Percentiles rank a stretch among this genome's conserved stretches.
These are phyloP conservation scores for Fusarium albosuccineum DNA, from an alignment of 2,329 filamentous ascomycete genomes.

Conservation along the genomic window DNA sequence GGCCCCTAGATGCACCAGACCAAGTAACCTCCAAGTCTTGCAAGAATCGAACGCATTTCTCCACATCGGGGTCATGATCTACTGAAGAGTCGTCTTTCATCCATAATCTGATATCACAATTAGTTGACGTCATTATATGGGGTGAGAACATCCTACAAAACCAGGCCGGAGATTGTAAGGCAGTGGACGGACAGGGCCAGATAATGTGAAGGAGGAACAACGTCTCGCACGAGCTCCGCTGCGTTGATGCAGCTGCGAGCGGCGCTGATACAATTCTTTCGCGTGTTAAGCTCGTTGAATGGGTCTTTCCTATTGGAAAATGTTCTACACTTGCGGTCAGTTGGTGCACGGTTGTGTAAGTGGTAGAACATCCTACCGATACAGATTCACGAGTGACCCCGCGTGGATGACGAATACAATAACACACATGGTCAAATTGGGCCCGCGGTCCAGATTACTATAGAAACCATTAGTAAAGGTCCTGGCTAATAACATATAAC, in stretches of 20 bases:
- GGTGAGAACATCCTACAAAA: background rate
- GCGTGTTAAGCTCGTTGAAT: background rate
- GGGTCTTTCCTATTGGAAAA: background rate
- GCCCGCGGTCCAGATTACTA: background rate
- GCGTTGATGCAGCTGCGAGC: constrained; percentile 1
- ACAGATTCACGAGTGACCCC: background rate
- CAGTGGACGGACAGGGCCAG: constrained; percentile 1
- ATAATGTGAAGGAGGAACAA: background rate
- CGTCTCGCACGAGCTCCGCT: background rate
- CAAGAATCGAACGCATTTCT: constrained; percentile 1
- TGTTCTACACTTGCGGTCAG: background rate
- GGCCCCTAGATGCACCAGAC: background rate
- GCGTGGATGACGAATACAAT: background rate
- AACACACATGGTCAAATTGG: background rate
- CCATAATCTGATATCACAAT: background rate
- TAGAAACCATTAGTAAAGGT: background rate
- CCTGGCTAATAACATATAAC: no score
- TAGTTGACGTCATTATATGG: background rate
- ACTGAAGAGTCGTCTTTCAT: background rate
- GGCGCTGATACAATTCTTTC: background rate
- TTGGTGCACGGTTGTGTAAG: background rate
- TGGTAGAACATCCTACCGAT: background rate
- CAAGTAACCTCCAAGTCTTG: background rate
- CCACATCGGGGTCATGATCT: background rate
- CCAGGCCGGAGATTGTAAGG: background rate